A percentile compares a stretch with the other conserved stretches of the same genome.
These are phyloP conservation scores for Candida vaughaniae DNA, from an alignment of 805 yeast species.

Conservation along the genomic window DNA sequence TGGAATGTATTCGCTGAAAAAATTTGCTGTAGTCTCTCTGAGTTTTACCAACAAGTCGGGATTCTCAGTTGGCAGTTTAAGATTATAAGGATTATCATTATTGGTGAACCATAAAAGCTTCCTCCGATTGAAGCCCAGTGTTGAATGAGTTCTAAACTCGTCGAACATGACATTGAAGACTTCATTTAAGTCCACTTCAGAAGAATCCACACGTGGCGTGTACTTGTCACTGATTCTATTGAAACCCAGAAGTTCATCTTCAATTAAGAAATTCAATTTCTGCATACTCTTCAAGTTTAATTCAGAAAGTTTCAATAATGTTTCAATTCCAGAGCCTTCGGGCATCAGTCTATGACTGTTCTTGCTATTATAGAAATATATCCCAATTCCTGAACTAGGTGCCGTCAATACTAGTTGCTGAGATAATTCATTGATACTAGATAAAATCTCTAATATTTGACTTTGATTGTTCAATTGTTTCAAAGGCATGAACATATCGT, in stretches of 20 bases:
- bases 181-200: slow-evolving; percentile 21
- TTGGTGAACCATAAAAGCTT: slow-evolving; percentile 73
- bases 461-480: slow-evolving; percentile 35
- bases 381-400: slow-evolving; percentile 74
- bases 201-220: slow-evolving; percentile 5
- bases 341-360: slow-evolving; percentile 28
- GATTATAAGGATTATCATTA: slow-evolving; percentile 62
- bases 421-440: slow-evolving; percentile 59
- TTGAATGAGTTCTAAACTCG: slow-evolving; percentile 47
- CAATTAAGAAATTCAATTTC: slow-evolving; percentile 47
- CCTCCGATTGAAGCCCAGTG: slow-evolving; percentile 47
- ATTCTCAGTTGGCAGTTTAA: background rate
- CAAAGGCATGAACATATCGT: slow-evolving; percentile 39
- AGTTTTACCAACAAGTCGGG: slow-evolving; percentile 44
- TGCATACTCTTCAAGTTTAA: slow-evolving; percentile 61
- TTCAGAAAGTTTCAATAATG: slow-evolving; percentile 52
- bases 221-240: slow-evolving; percentile 12
- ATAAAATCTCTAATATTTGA: slow-evolving; percentile 54
- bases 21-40: slow-evolving; percentile 58
- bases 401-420: slow-evolving; percentile 61
- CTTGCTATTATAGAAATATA: slow-evolving; percentile 56
- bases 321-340: slow-evolving; percentile 43
- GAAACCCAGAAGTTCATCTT: slow-evolving; percentile 32
- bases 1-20: slow-evolving; percentile 50
- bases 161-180: slow-evolving; percentile 54